Evolutionary conservation across 2,329 filamentous ascomycete genomes (phyloP), one percentile per base, ranked within the genome.

Genomic region (Ceratocystiopsis sp.): DNA sequence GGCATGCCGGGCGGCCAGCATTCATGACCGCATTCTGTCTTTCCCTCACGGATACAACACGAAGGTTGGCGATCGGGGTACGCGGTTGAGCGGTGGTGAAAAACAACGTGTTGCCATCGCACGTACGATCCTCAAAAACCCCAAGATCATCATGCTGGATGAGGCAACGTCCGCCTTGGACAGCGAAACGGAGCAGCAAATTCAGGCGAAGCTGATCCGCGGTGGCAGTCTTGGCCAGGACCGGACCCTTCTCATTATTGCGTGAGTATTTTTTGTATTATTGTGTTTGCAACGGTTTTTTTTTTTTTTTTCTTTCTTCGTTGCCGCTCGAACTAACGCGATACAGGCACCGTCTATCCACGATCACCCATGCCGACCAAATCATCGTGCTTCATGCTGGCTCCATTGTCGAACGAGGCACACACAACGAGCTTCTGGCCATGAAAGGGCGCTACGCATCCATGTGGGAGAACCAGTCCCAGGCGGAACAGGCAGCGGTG

Each of bases 231-330:
- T 96, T 39, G 84, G 84, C 15, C 69, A 80, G 51, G 87, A 86
- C 41, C 81, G 91, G 39, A 98, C 91, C 1, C 80, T 95, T 65
- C 74, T 98, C 47, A 86, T 96, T 42, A 96, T 98, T 63, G 91
- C 91, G 65, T 85, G 77, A 65, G 73, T 70, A 38, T 33, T 38
- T 16, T 10, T 37, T 4, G 8, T 38, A 12, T 29, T n/a, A 10
- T n/a, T 33, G 16, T 19, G 21, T 15, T 17, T 25, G 15, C 11
- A 15, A 34, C 19, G 25, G 25, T 8, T 36, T 40, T 32, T 32
- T 10, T 37, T 13, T 13, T 15, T 32, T 32, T 10, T 37, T 13
- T 13, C 12, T n/a, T n/a, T n/a, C n/a, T n/a, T n/a, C n/a, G n/a
- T n/a, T 8, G 4, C 15, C 3, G 18, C 9, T 12, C 21, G n/a